Percentiles rank a stretch among this genome's conserved stretches.
Evolutionary conservation across 73 alveolate species (phyloP).

Genomic region (Tetrahymena elliotti): DNA sequence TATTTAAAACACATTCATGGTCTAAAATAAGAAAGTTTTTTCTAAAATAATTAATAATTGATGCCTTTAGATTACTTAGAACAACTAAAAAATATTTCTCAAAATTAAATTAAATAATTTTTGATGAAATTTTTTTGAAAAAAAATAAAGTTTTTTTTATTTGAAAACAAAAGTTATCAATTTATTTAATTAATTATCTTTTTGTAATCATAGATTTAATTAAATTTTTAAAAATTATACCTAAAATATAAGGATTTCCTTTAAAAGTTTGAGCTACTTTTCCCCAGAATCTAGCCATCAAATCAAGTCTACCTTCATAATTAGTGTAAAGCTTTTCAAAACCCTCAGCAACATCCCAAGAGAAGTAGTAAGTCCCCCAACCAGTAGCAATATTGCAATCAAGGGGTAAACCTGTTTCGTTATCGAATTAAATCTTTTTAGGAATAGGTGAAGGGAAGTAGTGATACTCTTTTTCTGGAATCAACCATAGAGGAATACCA

Average conservation of each 20-base stretch:
- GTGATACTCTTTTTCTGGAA: constrained; percentile 2
- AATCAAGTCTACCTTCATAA: constrained; percentile 3
- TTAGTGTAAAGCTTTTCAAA: constrained; percentile 13
- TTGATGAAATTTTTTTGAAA: too few relatives aligned
- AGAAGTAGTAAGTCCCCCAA: constrained; percentile 2
- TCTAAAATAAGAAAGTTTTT: too few relatives aligned
- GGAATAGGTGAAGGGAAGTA: not conserved
- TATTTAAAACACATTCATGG: too few relatives aligned
- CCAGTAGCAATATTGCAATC: not conserved
- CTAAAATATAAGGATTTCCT: constrained; percentile 10
- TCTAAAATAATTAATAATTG: too few relatives aligned
- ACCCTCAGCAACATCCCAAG: constrained; percentile 36
- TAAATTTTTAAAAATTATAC: not conserved
- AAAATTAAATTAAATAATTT: too few relatives aligned
- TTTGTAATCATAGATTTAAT: not conserved
- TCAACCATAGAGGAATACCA: constrained; percentile 29
- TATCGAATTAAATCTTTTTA: not conserved
- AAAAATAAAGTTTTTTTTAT: too few relatives aligned
- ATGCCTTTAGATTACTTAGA: too few relatives aligned
- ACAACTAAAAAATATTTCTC: too few relatives aligned
- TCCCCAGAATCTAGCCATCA: constrained; percentile 14
- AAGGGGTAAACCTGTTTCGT: not conserved
- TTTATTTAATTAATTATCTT: too few relatives aligned
- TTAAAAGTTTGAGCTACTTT: not conserved
- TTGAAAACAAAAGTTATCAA: too few relatives aligned